Percentiles rank a stretch among this genome's conserved stretches.
phyloP scores from a whole-genome alignment of 1,284 basidiomycete genomes.

The Sanghuangporus weigelae region DNA sequence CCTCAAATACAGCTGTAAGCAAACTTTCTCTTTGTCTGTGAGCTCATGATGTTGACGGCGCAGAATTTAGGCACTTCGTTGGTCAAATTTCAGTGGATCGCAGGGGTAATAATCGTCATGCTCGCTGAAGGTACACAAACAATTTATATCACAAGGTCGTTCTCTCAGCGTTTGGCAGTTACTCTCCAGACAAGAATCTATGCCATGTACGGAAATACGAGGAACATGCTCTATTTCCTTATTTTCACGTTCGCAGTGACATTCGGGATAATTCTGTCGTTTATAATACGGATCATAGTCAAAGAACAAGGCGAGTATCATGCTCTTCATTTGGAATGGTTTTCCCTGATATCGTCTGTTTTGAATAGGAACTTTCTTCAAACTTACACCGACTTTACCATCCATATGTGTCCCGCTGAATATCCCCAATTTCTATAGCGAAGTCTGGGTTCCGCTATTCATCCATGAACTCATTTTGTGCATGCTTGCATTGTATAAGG shows the following conservation, averaged over 20 bases:
- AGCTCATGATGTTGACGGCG: too few relatives aligned
- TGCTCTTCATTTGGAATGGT: not conserved
- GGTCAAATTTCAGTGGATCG: not conserved
- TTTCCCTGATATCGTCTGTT: not conserved
- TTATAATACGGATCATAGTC: not conserved
- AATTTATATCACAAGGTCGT: not conserved
- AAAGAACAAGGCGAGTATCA: not conserved
- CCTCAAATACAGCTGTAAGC: too few relatives aligned
- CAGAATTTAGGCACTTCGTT: not conserved
- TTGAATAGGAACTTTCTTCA: not conserved
- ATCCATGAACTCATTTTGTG: not conserved
- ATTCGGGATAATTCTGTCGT: not conserved
- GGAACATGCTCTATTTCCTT: not conserved
- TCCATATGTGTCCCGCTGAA: not conserved
- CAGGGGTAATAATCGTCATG: not conserved
- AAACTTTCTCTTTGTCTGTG: too few relatives aligned
- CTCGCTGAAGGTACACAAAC: not conserved
- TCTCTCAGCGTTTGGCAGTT: not conserved
- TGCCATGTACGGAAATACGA: not conserved
- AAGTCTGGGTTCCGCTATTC: not conserved
- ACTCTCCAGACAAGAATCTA: not conserved
- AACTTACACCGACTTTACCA: not conserved
- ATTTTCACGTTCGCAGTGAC: not conserved
- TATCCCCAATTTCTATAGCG: not conserved
- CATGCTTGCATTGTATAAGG: not conserved